Conservation (phyloP, 75 land plant genomes). For the Cunninghamia lanceolata region DNA sequence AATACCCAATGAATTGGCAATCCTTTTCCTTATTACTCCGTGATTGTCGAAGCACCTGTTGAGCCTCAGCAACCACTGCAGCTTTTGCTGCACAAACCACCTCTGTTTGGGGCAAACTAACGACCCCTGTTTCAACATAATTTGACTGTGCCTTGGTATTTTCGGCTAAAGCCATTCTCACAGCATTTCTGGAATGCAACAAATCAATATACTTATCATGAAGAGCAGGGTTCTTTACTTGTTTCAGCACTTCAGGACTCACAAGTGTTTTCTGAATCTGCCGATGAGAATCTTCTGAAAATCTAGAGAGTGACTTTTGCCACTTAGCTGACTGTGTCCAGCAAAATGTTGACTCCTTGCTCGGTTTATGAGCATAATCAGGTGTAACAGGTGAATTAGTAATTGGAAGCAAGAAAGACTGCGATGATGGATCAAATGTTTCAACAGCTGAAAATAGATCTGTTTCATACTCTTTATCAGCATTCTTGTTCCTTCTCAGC, state of each 20-base stretch:
- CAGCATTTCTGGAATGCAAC: conserved; percentile 46
- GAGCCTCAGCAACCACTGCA: conserved; percentile 53
- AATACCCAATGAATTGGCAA: conserved; percentile 4
- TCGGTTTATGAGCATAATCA: background rate
- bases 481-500: conserved; percentile 40
- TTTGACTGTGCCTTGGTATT: background rate
- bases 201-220: conserved; percentile 78
- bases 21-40: conserved; percentile 10
- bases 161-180: conserved; percentile 19
- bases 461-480: conserved; percentile 37
- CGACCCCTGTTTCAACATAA: background rate
- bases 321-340: background rate
- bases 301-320: conserved; percentile 3
- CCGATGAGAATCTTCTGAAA: conserved; percentile 4
- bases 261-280: conserved; percentile 11
- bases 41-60: conserved; percentile 31
- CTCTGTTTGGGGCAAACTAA: background rate
- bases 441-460: conserved; percentile 70
- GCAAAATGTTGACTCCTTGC: background rate
- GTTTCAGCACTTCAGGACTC: conserved; percentile 81
- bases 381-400: background rate
- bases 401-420: background rate
- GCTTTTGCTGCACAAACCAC: conserved; percentile 42
- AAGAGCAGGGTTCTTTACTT: conserved; percentile 49
- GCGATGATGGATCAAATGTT: background rate